phyloP scores from a whole-genome alignment of 192 early-diverging fungal genomes.

The Spizellomyces sp. region DNA sequence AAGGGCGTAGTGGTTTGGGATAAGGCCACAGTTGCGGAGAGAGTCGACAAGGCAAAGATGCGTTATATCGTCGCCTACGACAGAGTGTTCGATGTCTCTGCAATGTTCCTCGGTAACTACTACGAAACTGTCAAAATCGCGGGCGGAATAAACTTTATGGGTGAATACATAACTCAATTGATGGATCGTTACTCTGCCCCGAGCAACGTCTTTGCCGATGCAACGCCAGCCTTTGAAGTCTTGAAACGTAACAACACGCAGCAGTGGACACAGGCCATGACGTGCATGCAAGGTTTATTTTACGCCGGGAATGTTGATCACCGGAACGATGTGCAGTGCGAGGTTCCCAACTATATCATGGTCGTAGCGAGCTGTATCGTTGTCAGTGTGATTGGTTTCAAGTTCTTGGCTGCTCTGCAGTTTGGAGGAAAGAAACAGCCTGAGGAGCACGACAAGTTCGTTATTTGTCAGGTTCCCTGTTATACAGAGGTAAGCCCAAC shows the following conservation, averaged over 20 bases:
- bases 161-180: conserved; percentile 24
- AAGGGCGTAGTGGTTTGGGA: conserved; percentile 51
- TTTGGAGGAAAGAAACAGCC: conserved; percentile 59
- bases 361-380: conserved; percentile 76
- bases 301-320: conserved; percentile 84
- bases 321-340: conserved; percentile 77
- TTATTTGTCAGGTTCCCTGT: conserved; percentile 94
- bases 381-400: conserved; percentile 76
- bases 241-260: conserved; percentile 14
- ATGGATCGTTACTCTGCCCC: conserved; percentile 16
- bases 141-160: conserved; percentile 14
- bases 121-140: conserved; percentile 14
- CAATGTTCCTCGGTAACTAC: conserved; percentile 30
- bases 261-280: conserved; percentile 30
- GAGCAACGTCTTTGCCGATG: conserved; percentile 24
- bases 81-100: conserved; percentile 44
- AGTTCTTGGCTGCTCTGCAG: conserved; percentile 64
- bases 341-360: conserved; percentile 84
- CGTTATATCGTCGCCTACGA: conserved; percentile 43
- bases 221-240: conserved; percentile 26
- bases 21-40: conserved; percentile 6
- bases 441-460: conserved; percentile 93
- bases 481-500: conserved; percentile 74
- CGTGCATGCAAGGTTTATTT: conserved; percentile 82
- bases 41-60: neutral